Conservation (phyloP, 352 stramenopile species). For the Phytophthora europaea region DNA sequence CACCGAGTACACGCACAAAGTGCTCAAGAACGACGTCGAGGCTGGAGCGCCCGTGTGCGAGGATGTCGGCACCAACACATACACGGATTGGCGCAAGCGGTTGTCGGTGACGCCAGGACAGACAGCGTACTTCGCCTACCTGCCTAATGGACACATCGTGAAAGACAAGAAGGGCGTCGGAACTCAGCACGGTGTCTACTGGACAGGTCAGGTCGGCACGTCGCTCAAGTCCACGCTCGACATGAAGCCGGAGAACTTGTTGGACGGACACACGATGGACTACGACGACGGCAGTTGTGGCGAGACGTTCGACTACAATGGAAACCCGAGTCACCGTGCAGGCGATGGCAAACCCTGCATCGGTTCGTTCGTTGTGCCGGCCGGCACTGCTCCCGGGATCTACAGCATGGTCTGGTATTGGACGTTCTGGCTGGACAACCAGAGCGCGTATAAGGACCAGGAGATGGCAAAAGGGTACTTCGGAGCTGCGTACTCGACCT, state of each 20-base stretch:
- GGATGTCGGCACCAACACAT: conserved; percentile 56
- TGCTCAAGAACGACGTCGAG: conserved; percentile 77
- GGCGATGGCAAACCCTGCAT: conserved; percentile 74
- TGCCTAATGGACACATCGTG: conserved; percentile 68
- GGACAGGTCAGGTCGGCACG: conserved; percentile 53
- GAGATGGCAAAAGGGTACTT: conserved; percentile 66
- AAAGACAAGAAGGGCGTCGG: conserved; percentile 78
- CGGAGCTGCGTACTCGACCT: conserved; percentile 73
- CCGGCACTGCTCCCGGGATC: conserved; percentile 50
- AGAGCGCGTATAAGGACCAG: conserved; percentile 60
- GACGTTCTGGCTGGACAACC: conserved; percentile 71
- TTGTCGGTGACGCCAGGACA: conserved; percentile 51
- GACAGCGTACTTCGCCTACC: conserved; percentile 60
- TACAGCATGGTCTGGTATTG: conserved; percentile 83
- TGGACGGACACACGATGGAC: conserved; percentile 54
- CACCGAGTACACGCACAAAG: conserved; percentile 69
- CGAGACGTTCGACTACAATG: conserved; percentile 55
- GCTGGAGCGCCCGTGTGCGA: conserved; percentile 58
- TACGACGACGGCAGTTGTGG: conserved; percentile 75
- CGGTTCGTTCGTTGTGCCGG: conserved; percentile 59
- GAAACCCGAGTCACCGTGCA: conserved; percentile 52
- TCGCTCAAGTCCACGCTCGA: conserved; percentile 58
- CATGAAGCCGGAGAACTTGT: conserved; percentile 56
- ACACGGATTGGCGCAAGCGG: conserved; percentile 66
- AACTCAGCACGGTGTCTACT: conserved; percentile 73